Evolutionary conservation across 768 basidiomycete species (phyloP).

Genomic region (Tremella fuciformis): DNA sequence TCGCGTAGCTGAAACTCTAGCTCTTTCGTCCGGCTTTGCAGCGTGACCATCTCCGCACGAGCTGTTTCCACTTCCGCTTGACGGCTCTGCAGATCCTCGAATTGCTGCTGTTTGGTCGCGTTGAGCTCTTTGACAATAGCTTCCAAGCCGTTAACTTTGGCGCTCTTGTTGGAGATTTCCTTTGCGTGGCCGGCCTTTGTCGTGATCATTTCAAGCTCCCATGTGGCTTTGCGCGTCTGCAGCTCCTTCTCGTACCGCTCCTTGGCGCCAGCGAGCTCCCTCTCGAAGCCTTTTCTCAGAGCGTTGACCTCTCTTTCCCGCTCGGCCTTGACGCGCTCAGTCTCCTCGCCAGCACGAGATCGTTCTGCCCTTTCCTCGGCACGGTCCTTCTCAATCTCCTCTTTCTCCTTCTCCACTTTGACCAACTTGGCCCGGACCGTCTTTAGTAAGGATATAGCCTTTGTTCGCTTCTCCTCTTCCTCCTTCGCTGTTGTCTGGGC

Average conservation of each 20-base stretch:
- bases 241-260: slow-evolving; percentile 76
- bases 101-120: slow-evolving; percentile 72
- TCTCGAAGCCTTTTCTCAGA: slow-evolving; percentile 63
- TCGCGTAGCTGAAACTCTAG: slow-evolving; percentile 83
- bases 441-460: slow-evolving; percentile 87
- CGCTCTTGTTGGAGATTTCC: slow-evolving; percentile 62
- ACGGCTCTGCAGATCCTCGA: slow-evolving; percentile 79
- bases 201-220: slow-evolving; percentile 71
- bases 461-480: slow-evolving; percentile 95
- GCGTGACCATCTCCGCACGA: slow-evolving; percentile 67
- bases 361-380: slow-evolving; percentile 58
- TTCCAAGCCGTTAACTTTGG: slow-evolving; percentile 69
- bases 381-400: slow-evolving; percentile 70
- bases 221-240: slow-evolving; percentile 63
- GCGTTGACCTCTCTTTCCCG: slow-evolving; percentile 55
- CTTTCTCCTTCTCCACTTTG: slow-evolving; percentile 89
- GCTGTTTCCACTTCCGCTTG: slow-evolving; percentile 88
- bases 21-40: slow-evolving; percentile 77
- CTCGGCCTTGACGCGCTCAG: slow-evolving; percentile 63
- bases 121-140: slow-evolving; percentile 66
- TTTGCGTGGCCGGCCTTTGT: slow-evolving; percentile 71
- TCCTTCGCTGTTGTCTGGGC: slow-evolving; percentile 70
- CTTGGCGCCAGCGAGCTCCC: slow-evolving; percentile 61
- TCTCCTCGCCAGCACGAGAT: slow-evolving; percentile 61
- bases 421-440: slow-evolving; percentile 96